These are phyloP conservation scores for Fistulinella prunicolor DNA, from an alignment of 768 basidiomycete genomes.

Conservation along the genomic window DNA sequence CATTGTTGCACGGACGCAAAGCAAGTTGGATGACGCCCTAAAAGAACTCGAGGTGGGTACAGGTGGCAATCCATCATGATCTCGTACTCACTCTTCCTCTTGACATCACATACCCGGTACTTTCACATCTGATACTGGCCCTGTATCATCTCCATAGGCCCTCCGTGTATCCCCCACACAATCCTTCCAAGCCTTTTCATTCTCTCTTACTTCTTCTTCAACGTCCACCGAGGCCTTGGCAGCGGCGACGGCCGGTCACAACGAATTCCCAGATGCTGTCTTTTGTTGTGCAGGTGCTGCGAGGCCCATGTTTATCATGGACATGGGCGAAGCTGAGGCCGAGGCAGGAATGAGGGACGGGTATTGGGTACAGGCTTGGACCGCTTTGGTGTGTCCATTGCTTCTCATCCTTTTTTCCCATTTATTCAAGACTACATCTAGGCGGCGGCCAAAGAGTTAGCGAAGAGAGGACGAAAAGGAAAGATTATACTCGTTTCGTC, in stretches of 20 bases:
- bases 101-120: too few relatives aligned
- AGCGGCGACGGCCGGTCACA: conserved; percentile 53
- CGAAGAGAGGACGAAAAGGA: conserved; percentile 50
- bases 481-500: conserved; percentile 79
- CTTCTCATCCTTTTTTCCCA: neutral
- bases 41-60: conserved; percentile 59
- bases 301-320: conserved; percentile 72
- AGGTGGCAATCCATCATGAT: too few relatives aligned
- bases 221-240: conserved; percentile 61
- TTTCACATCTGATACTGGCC: too few relatives aligned
- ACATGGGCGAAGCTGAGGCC: conserved; percentile 59
- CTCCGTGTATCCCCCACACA: conserved; percentile 55
- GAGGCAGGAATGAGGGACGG: conserved; percentile 37
- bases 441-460: conserved; percentile 68
- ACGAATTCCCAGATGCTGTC: conserved; percentile 67
- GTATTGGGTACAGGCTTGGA: conserved; percentile 45
- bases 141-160: too few relatives aligned
- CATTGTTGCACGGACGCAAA: conserved; percentile 76
- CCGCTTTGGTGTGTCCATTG: conserved; percentile 37
- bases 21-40: conserved; percentile 58
- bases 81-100: neutral
- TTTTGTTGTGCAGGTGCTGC: conserved; percentile 78
- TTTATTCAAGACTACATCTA: conserved; percentile 30
- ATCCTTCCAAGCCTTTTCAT: conserved; percentile 63
- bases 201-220: conserved; percentile 51